These are phyloP conservation scores for Aegilops longissima DNA, from an alignment of 176 grass and related monocot species.

Conservation along the genomic window DNA sequence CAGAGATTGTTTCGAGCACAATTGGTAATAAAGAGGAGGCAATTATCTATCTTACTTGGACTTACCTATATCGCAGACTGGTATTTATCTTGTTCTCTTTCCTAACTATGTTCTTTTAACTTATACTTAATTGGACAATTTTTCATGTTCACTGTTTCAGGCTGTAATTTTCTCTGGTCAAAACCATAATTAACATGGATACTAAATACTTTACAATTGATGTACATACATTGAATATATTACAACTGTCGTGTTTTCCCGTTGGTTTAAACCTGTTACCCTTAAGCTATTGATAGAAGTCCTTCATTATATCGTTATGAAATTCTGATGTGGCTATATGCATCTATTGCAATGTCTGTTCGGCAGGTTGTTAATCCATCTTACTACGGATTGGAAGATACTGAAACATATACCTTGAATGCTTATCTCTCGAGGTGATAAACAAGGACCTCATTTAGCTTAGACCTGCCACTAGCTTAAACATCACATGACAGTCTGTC, in stretches of 20 bases:
- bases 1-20: slow-evolving; percentile 90
- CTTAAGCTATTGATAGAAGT: not conserved
- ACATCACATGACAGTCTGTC: slow-evolving; percentile 29
- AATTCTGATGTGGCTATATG: slow-evolving; percentile 8
- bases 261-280: slow-evolving; percentile 11
- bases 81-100: slow-evolving; percentile 53
- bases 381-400: slow-evolving; percentile 92
- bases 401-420: slow-evolving; percentile 72
- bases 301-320: not conserved
- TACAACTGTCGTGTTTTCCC: not conserved
- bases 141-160: slow-evolving; percentile 11
- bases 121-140: not conserved
- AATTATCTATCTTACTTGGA: slow-evolving; percentile 98
- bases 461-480: slow-evolving; percentile 32
- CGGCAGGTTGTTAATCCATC: slow-evolving; percentile 90
- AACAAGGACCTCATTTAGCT: slow-evolving; percentile 29
- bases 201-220: slow-evolving; percentile 5
- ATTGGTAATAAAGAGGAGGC: slow-evolving; percentile 94
- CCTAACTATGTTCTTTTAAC: slow-evolving; percentile 24
- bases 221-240: not conserved
- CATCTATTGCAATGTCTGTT: slow-evolving; percentile 6
- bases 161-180: slow-evolving; percentile 1
- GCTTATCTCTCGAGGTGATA: slow-evolving; percentile 89
- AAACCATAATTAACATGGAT: not conserved
- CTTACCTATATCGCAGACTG: slow-evolving; percentile 89